These are phyloP conservation scores for Lycium ferocissimum DNA, from an alignment of 257 asterid species.

Conservation along the genomic window DNA sequence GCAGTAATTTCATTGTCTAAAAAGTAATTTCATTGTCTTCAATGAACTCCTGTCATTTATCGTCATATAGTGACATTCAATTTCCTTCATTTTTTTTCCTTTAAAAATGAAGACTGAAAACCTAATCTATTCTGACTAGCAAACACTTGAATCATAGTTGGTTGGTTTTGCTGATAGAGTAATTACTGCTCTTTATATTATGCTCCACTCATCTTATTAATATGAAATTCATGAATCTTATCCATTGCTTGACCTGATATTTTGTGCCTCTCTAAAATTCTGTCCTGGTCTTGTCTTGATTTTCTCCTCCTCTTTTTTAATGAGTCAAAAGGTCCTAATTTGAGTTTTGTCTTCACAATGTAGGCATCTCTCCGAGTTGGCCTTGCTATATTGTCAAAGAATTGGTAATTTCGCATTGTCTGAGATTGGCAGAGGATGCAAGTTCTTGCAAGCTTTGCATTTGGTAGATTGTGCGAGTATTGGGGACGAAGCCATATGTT, in stretches of 20 bases:
- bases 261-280: background rate
- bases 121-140: constrained; percentile 16
- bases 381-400: constrained; percentile 81
- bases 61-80: background rate
- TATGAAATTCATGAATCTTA: background rate
- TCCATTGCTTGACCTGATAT: background rate
- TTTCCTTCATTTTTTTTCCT: background rate
- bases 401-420: constrained; percentile 68
- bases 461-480: constrained; percentile 90
- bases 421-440: constrained; percentile 91
- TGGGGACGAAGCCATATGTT: constrained; percentile 80
- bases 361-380: constrained; percentile 81
- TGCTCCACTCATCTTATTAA: background rate
- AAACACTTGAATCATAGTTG: background rate
- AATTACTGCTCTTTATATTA: background rate
- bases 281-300: constrained; percentile 12
- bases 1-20: background rate
- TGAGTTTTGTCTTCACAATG: constrained; percentile 31
- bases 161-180: background rate
- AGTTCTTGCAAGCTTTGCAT: constrained; percentile 88
- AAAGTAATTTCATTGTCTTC: background rate
- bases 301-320: background rate
- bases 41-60: background rate
- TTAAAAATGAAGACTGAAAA: background rate
- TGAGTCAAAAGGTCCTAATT: constrained; percentile 16